phyloP scores from a whole-genome alignment of 1,284 basidiomycete genomes.

The Fomitopsis pinicola region DNA sequence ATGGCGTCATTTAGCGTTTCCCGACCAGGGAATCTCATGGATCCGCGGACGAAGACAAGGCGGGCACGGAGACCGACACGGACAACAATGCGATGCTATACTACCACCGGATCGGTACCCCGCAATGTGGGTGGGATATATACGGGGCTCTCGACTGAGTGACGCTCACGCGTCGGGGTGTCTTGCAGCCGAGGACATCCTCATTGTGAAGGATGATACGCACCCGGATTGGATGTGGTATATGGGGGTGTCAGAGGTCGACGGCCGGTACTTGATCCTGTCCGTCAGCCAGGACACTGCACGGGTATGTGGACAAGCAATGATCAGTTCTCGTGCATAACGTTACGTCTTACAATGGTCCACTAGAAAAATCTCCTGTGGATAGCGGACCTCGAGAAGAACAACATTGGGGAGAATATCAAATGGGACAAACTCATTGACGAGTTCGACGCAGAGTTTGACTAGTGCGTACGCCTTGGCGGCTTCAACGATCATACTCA shows the following conservation, averaged over 20 bases:
- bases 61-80: slow-evolving; percentile 59
- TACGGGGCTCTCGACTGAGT: background rate
- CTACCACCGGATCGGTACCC: slow-evolving; percentile 69
- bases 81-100: slow-evolving; percentile 72
- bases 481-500: background rate
- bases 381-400: slow-evolving; percentile 61
- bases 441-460: slow-evolving; percentile 59
- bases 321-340: background rate
- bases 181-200: slow-evolving; percentile 56
- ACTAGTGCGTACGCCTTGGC: slow-evolving; percentile 42
- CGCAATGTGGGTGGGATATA: slow-evolving; percentile 48
- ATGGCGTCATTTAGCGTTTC: slow-evolving; percentile 41
- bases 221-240: slow-evolving; percentile 70
- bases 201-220: slow-evolving; percentile 59
- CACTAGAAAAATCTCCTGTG: slow-evolving; percentile 69
- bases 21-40: slow-evolving; percentile 50
- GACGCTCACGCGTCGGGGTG: background rate
- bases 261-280: slow-evolving; percentile 62
- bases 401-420: slow-evolving; percentile 57
- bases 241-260: slow-evolving; percentile 49
- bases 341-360: background rate
- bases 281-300: slow-evolving; percentile 58
- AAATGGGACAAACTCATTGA: slow-evolving; percentile 69
- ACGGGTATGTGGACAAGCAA: slow-evolving; percentile 37
- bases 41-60: slow-evolving; percentile 45